These are phyloP conservation scores for Daldinia concentrica DNA, from an alignment of 495 filamentous ascomycete species.

Conservation along the genomic window DNA sequence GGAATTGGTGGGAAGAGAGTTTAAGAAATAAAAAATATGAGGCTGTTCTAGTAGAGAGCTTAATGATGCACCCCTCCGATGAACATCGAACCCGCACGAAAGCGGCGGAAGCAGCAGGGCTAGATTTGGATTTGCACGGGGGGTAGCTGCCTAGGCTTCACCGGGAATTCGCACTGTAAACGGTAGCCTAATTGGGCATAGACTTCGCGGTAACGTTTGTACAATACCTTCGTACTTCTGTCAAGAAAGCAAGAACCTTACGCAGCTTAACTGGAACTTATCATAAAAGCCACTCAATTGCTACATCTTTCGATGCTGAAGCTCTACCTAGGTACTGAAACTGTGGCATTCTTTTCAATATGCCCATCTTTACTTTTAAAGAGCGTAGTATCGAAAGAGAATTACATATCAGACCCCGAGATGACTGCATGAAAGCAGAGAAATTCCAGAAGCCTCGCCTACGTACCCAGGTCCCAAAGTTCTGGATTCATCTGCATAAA, in stretches of 20 bases:
- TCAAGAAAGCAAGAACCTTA: slow-evolving; percentile 4
- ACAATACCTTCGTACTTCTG: slow-evolving; percentile 23
- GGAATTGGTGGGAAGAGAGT: slow-evolving; percentile 31
- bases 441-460: slow-evolving; percentile 20
- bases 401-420: slow-evolving; percentile 35
- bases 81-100: slow-evolving; percentile 42
- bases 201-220: not conserved
- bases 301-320: not conserved
- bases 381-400: not conserved
- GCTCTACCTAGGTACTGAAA: too few species aligned
- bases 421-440: slow-evolving; percentile 33
- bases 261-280: not conserved
- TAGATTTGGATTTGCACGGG: slow-evolving; percentile 27
- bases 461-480: slow-evolving; percentile 20
- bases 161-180: slow-evolving; percentile 28
- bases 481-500: slow-evolving; percentile 31
- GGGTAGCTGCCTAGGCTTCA: slow-evolving; percentile 27
- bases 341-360: too few species aligned
- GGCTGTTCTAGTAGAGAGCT: slow-evolving; percentile 33
- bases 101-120: slow-evolving; percentile 43
- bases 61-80: slow-evolving; percentile 41
- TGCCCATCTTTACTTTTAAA: not conserved
- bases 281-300: not conserved
- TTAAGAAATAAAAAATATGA: slow-evolving; percentile 35
- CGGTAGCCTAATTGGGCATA: slow-evolving; percentile 14